Evolutionary conservation across 257 asterid species (phyloP), one percentile per base, ranked within the genome.

Genomic region (Nicotiana knightiana): DNA sequence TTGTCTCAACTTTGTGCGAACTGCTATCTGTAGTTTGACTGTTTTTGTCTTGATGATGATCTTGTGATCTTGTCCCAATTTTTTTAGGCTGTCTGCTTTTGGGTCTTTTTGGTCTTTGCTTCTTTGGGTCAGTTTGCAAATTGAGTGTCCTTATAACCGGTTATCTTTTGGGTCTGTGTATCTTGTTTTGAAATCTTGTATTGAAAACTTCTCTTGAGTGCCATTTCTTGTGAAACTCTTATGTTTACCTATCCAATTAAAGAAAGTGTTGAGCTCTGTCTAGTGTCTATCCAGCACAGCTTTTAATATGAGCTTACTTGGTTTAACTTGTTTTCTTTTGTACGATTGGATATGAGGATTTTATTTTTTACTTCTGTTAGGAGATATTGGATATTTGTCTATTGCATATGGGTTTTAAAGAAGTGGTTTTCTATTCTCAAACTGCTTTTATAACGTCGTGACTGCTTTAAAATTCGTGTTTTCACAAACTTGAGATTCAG

Each of bases 1-100:
- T 70, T 70, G 51, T n/a, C 57, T 24, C 77, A 70, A n/a, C 57
- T 71, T 71, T 71, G 79, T 43, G 57, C n/a, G n/a, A n/a, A n/a
- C n/a, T n/a, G n/a, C 58, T 11, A n/a, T 18, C 77, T 68, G 77
- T 68, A 68, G 57, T 68, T 62, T 5, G 35, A 12, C 79, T 24
- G 61, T 46, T 71, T 18, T 43, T 21, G 37, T 71, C 33, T 46
- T 43, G 78, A 32, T 32, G 33, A 32, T 32, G 33, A 32, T 32
- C 33, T 32, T 32, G 33, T 32, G 33, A 32, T 32, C 33, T 32
- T 32, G 33, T 32, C 51, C 26, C 37, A 46, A 21, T 16, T 8
- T 43, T 70, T 46, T 71, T 57, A 71, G 59, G 21, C 48, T 46
- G 58, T 70, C 30, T 70, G 71, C 77, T 70, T 70, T 68, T 39